Percentiles rank a stretch among this genome's conserved stretches.
Conservation (phyloP, 345 rosid species). For the Physaria fendleri region DNA sequence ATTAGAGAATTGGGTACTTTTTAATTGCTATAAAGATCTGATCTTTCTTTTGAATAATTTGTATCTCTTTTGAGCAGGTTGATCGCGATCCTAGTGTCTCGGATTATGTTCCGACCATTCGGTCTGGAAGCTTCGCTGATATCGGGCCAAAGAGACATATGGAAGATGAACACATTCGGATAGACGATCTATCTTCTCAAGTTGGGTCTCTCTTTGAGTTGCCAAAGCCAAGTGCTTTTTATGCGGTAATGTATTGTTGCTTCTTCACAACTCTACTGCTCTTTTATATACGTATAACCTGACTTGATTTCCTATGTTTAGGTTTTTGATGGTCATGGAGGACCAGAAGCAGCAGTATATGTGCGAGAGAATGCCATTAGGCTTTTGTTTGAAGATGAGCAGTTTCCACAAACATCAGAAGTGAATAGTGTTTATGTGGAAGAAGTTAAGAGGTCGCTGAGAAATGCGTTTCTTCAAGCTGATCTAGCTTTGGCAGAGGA, state of each 20-base stretch:
- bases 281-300: not conserved
- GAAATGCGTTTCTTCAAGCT: constrained; percentile 57
- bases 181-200: constrained; percentile 69
- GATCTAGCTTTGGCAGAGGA: constrained; percentile 75
- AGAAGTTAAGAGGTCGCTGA: constrained; percentile 53
- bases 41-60: not conserved
- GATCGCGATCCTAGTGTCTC: constrained; percentile 8
- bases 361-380: constrained; percentile 58
- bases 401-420: constrained; percentile 45
- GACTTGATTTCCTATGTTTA: constrained; percentile 6
- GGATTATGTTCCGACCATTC: constrained; percentile 47
- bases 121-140: constrained; percentile 78
- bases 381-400: constrained; percentile 59
- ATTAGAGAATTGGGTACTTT: not conserved
- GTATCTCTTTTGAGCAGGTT: not conserved
- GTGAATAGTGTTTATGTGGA: constrained; percentile 45
- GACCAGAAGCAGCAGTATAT: constrained; percentile 78
- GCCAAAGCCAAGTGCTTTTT: constrained; percentile 70
- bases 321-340: constrained; percentile 92
- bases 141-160: constrained; percentile 56
- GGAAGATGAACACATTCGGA: constrained; percentile 85
- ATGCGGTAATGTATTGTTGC: constrained; percentile 41
- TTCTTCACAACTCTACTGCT: not conserved
- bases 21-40: not conserved
- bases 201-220: constrained; percentile 48